Conservation (phyloP, 1,139 yeast species). For the Lodderomyces metapsilosis region DNA sequence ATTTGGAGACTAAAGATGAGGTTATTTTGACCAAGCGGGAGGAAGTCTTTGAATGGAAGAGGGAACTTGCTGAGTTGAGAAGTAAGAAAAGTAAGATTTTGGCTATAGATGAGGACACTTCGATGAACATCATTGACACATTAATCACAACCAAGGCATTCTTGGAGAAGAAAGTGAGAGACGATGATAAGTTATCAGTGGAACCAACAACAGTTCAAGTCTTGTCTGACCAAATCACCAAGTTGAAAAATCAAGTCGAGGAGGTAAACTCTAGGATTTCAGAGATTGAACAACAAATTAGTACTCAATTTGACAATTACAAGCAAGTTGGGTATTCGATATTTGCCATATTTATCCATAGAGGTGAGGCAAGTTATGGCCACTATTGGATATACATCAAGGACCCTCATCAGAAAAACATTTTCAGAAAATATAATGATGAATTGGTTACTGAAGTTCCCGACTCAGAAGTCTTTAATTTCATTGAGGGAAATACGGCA, state of each 20-base stretch:
- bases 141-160: constrained; percentile 56
- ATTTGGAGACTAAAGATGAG: constrained; percentile 68
- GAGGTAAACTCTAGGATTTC: constrained; percentile 40
- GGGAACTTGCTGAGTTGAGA: constrained; percentile 46
- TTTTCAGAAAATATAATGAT: constrained; percentile 89
- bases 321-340: constrained; percentile 71
- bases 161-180: constrained; percentile 42
- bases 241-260: constrained; percentile 27
- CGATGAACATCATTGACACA: constrained; percentile 48
- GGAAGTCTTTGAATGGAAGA: constrained; percentile 66
- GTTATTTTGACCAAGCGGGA: constrained; percentile 52
- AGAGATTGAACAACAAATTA: constrained; percentile 46
- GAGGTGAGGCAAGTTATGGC: constrained; percentile 95
- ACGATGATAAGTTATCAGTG: constrained; percentile 16
- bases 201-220: constrained; percentile 13
- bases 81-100: constrained; percentile 42
- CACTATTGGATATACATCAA: constrained; percentile 95
- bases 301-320: constrained; percentile 59
- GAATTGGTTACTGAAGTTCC: constrained; percentile 83
- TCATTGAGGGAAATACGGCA: constrained; percentile 72
- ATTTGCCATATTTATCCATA: constrained; percentile 89
- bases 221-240: constrained; percentile 21
- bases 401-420: constrained; percentile 60
- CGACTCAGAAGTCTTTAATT: constrained; percentile 71
- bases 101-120: constrained; percentile 44